Base-by-base conservation (phyloP, 2,329 filamentous ascomycete species). In the Ophiostoma piceae region DNA sequence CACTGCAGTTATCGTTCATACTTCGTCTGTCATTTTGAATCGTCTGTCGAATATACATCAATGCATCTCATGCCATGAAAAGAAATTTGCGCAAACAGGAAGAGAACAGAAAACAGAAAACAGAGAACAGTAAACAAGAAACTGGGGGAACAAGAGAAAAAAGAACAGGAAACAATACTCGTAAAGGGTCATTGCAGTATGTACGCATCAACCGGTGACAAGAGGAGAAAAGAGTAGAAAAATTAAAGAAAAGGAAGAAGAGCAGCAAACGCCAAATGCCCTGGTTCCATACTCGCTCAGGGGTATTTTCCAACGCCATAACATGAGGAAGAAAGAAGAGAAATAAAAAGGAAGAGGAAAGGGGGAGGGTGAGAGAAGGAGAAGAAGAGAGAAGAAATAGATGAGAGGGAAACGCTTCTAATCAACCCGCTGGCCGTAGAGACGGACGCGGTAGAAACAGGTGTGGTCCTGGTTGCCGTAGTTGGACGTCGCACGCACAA, bases 401-500 rank as follows among this genome's bases (percentile, higher is more conserved):
- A 26, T 35, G 1, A 37, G 22, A 41, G 3, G 16, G 1, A n/a
- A 14, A 65, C 3, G 26, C 9, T 19, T 32, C 32, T 65, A 65
- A 3, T 35, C 22, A 2, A 41, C 62, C 64, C 39, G 70, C 41
- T 83, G 77, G 19, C 83, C 88, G 75, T 86, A 89, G 64, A 90
- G 71, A 70, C 83, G 79, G n/a, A 89, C 77, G 1, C 88, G 80
- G 77, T 90, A 91, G 74, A 91, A 84, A 76, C 88, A 90, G 3
- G 88, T 90, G 75, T 88, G 87, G 66, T 85, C 79, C 35, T 75
- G 76, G 11, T 82, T 79, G 16, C 88, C 87, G 74, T 88, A 84
- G 75, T 90, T 90, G 74, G 79, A 85, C 69, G 82, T 77, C 1
- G 85, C 83, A 14, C 87, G 80, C 32, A 91, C 76, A 22, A 87